Evolutionary conservation across 2,329 filamentous ascomycete genomes (phyloP), one percentile per base, ranked within the genome.

Genomic region (Massarina eburnea): DNA sequence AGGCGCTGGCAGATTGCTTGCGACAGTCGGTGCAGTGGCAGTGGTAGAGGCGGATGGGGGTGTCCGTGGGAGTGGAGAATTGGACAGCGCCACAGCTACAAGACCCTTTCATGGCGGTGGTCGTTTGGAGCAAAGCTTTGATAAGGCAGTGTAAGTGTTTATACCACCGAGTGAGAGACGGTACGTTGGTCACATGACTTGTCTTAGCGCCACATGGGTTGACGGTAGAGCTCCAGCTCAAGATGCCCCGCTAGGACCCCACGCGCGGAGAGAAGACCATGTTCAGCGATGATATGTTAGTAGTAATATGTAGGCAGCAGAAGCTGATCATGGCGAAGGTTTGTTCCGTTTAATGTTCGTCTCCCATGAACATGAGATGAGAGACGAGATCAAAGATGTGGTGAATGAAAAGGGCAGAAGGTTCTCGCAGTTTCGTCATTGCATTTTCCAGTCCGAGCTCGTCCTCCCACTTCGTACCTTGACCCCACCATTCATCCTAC

Each of bases 1-100:
- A 88, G 1, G 85, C 83, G 7, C 82, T 84, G 43, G 80, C 75
- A 22, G 82, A 82, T 71, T 88, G 85, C 46, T 80, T 76, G 38
- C 81, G 79, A 66, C 85, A 89, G 62, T 84, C 79, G 44, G 74
- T 70, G 67, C 86, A 89, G 71, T 88, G 86, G 70, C 85, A 89
- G 62, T 88, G 82, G 66, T 85, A 88, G 40, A 88, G 71, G n/a
- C 79, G 79, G 34, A 86, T 69, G 1, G 85, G 85, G 46, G 78
- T 73, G 3, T 75, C 66, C 1, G 79, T 69, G 1, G 85, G 83
- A 22, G 84, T 86, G 51, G 73, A 79, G 73, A 88, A 88, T 29
- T 64, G 60, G 42, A 88, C 76, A 14, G 77, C 70, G 41, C 82
- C 81, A 72, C 86, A 89, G 65, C 87, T 82, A 62, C 85, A 88